Evolutionary conservation across 345 rosid genomes (phyloP).

Genomic region (Theobroma cacao): DNA sequence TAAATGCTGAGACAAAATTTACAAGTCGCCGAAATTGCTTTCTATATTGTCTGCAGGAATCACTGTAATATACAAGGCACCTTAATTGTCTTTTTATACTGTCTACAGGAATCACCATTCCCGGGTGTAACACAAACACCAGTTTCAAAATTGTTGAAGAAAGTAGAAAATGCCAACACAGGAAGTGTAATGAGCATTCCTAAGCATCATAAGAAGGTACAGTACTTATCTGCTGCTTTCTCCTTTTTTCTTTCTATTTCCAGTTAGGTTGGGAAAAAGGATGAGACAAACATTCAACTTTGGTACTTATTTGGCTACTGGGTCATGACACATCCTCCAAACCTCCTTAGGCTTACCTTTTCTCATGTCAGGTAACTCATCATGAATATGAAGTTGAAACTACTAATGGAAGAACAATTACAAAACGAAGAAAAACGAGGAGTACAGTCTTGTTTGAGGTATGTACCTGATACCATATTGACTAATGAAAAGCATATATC

Average conservation of each 20-base stretch:
- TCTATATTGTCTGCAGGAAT: slow-evolving; percentile 33
- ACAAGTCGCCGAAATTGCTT: neutral
- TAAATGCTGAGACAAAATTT: neutral
- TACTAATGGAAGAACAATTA: slow-evolving; percentile 54
- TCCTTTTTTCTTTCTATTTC: neutral
- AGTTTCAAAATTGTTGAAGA: slow-evolving; percentile 53
- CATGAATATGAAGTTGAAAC: slow-evolving; percentile 78
- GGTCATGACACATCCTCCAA: slow-evolving; percentile 2
- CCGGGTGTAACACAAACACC: slow-evolving; percentile 52
- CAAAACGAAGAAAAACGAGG: slow-evolving; percentile 67
- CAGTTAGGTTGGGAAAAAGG: neutral
- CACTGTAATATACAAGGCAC: slow-evolving; percentile 22
- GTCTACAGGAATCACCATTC: slow-evolving; percentile 51
- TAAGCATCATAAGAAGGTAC: slow-evolving; percentile 73
- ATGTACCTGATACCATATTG: slow-evolving; percentile 10
- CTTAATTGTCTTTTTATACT: slow-evolving; percentile 7
- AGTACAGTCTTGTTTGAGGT: slow-evolving; percentile 82
- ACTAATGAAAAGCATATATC: neutral
- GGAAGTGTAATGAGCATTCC: slow-evolving; percentile 51
- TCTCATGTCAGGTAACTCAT: slow-evolving; percentile 54
- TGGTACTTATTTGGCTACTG: neutral
- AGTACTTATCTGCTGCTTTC: neutral
- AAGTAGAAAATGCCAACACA: slow-evolving; percentile 43
- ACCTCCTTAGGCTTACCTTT: slow-evolving; percentile 2
- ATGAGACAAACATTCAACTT: neutral